Base-by-base conservation (phyloP, 768 basidiomycete genomes). In the Macrolepiota dolichaula region DNA sequence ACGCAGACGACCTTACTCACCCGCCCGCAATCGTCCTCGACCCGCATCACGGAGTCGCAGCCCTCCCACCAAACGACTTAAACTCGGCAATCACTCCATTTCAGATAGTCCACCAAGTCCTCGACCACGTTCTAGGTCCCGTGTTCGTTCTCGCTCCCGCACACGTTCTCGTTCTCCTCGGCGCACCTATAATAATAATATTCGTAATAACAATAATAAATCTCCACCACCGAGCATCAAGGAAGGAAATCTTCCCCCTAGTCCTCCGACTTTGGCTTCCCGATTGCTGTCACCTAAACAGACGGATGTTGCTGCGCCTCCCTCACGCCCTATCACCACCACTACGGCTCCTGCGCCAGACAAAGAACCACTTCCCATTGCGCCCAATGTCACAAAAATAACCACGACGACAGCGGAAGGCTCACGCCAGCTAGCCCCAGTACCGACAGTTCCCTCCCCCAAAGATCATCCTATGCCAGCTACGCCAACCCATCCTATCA, bases 11-110 rank as follows among this genome's bases (percentile, higher is more conserved):
- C 22, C 54, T 9, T 57, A 51, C 37, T 55, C 53, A 55, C 46
- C 60, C 17, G 12, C 49, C 13, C 60, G 53, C 35, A 25, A 5
- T 24, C 62, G 64, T 25, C 22, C 9, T 22, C 54, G 51, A 47
- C 13, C 42, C 17, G 15, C 35, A n/a, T 55, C 56, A 24, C 56
- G 60, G 36, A 61, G 63, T 46, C 65, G 67, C 29, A 69, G 67
- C 53, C 66, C 68, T 37, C 63, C 57, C 13, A 57, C 64, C 17
- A 65, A 65, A 59, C 63, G 67, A 52, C 58, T 68, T 40, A 66
- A 62, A 55, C 51, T 69, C 13, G 69, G 69, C 3, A 69, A 69
- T 44, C 69, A 70, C 58, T 67, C 70, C 12, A 68, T 67, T 25
- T 56, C 63, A 27, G 58, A 55, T 42, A 66, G 64, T 57, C 61